A percentile compares a stretch with the other conserved stretches of the same genome.
Evolutionary conservation across 257 asterid genomes (phyloP).

Genomic region (Fraxinus cuspidata): DNA sequence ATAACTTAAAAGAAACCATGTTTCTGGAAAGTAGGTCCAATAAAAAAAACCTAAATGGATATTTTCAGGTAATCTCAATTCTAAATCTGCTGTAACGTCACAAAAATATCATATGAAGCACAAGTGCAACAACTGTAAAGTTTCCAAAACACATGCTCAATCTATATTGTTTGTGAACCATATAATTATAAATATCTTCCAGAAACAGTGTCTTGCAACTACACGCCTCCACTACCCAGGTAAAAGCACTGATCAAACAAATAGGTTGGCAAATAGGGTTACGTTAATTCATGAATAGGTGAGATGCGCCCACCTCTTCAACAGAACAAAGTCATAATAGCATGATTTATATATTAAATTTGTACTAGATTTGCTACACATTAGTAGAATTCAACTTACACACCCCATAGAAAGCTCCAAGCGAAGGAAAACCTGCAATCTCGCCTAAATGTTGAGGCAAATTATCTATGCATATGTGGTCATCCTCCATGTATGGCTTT

Average conservation of each 20-base stretch:
- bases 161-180: not conserved
- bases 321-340: not conserved
- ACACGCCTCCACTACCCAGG: not conserved
- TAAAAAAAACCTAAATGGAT: no score
- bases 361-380: not conserved
- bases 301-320: not conserved
- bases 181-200: not conserved
- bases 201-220: not conserved
- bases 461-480: slow-evolving; percentile 79
- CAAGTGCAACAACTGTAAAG: not conserved
- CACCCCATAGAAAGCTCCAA: slow-evolving; percentile 96
- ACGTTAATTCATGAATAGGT: not conserved
- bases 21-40: not conserved
- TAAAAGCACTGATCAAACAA: not conserved
- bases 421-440: slow-evolving; percentile 53
- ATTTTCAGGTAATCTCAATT: not conserved
- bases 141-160: not conserved
- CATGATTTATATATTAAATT: not conserved
- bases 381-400: slow-evolving; percentile 33
- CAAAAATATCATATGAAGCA: not conserved
- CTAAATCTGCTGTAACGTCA: not conserved
- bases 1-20: not conserved
- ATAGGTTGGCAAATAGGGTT: not conserved
- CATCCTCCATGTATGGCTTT: slow-evolving; percentile 92
- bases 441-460: slow-evolving; percentile 59